These are phyloP conservation scores for Phytopythium aichiense DNA, from an alignment of 352 stramenopile species.

Conservation along the genomic window DNA sequence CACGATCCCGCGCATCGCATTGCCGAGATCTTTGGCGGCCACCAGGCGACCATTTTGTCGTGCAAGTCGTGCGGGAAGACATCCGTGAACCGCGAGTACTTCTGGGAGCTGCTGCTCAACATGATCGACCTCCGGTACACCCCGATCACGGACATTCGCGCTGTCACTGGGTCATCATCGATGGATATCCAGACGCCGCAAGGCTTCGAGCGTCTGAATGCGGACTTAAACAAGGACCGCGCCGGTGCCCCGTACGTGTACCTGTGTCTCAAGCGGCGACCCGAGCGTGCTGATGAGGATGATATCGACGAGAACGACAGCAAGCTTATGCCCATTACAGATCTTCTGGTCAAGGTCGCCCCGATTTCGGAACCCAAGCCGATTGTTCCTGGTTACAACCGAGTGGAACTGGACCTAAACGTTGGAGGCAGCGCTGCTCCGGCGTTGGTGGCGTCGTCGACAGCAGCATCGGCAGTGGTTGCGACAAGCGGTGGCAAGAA, in stretches of 20 bases:
- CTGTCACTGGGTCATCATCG: conserved; percentile 67
- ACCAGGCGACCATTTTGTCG: conserved; percentile 75
- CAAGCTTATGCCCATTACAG: conserved; percentile 61
- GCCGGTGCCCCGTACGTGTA: conserved; percentile 77
- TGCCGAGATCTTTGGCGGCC: conserved; percentile 68
- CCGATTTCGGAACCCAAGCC: conserved; percentile 54
- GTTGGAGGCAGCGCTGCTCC: conserved; percentile 35
- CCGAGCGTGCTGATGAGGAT: conserved; percentile 34
- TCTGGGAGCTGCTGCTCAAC: conserved; percentile 87
- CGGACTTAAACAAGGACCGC: conserved; percentile 83
- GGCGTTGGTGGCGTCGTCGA: neutral
- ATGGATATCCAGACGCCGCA: conserved; percentile 57
- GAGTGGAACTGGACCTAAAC: conserved; percentile 82
- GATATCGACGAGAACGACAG: conserved; percentile 25
- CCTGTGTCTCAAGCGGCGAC: conserved; percentile 71
- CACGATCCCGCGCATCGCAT: conserved; percentile 50
- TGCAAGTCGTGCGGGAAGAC: conserved; percentile 83
- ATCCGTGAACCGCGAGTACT: conserved; percentile 83
- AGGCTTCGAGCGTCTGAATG: conserved; percentile 80
- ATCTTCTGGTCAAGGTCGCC: conserved; percentile 73
- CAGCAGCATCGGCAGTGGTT: conserved; percentile 3
- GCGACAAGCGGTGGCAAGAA: conserved; percentile 58
- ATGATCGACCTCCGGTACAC: conserved; percentile 89
- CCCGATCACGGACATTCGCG: conserved; percentile 75
- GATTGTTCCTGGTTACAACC: conserved; percentile 64